Evolutionary conservation across 345 rosid species (phyloP).

Genomic region (Streptanthus diversifolius): DNA sequence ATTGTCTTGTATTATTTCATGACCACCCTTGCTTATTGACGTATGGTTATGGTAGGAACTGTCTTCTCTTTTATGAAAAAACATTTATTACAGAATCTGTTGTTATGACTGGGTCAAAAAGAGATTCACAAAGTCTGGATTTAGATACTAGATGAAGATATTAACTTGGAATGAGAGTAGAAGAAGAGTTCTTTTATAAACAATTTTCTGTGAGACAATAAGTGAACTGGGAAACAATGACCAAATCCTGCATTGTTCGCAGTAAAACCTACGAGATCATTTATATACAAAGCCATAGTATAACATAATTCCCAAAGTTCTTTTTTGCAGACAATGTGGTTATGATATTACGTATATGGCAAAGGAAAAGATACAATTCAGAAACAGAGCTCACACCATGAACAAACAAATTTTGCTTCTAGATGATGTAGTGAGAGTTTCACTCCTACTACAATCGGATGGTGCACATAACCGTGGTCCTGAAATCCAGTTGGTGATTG

Average conservation of each 20-base stretch:
- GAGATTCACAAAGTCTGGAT: not conserved
- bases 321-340: not conserved
- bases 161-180: not conserved
- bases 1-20: slow-evolving; percentile 1
- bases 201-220: not conserved
- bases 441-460: slow-evolving; percentile 43
- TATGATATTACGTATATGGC: not conserved
- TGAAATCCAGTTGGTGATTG: slow-evolving; percentile 49
- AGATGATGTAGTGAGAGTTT: not conserved
- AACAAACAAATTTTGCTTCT: not conserved
- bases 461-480: slow-evolving; percentile 65
- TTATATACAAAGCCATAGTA: not conserved
- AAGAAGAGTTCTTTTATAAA: not conserved
- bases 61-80: not conserved
- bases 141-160: not conserved
- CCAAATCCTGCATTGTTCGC: not conserved
- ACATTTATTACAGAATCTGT: not conserved
- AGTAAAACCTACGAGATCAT: not conserved
- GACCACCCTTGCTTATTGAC: not conserved
- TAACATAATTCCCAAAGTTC: not conserved
- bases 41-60: not conserved
- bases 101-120: not conserved
- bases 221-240: not conserved
- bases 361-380: slow-evolving; percentile 11
- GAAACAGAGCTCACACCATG: not conserved